Evolutionary conservation across 139 green algal genomes (phyloP), one percentile per base, ranked within the genome.

Genomic region (Edaphochlamys debaryana): DNA sequence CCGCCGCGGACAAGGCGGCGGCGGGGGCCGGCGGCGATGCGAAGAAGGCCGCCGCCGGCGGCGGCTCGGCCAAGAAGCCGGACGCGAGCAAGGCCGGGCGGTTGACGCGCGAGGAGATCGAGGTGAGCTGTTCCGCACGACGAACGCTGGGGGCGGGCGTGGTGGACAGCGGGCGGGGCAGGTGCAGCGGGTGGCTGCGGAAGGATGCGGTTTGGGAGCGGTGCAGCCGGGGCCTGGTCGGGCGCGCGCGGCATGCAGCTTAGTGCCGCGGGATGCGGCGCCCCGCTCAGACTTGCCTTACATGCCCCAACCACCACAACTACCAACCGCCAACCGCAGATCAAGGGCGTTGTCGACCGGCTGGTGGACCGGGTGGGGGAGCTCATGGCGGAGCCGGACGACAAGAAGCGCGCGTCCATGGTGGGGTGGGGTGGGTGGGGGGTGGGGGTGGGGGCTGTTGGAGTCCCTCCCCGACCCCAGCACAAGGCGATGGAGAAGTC

Each of bases 391-490:
- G 86, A 79, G 13, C 66, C 79, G 9, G 80, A 84, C n/a, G 86
- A 89, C 42, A 76, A 85, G 42, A 74, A 87, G 67, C 54, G 85
- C 0, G 56, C 85, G 22, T 84, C 80, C 45, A 71, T 89, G 79
- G 54, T 89, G 36, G 32, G 60, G 4, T 54, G 45, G 45, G 45
- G 45, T 54, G 9, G 45, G 54, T 63, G 54, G n/a, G n/a, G n/a
- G n/a, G n/a, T n/a, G n/a, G n/a, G n/a, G n/a, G n/a, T n/a, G n/a
- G n/a, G n/a, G n/a, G n/a, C n/a, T n/a, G n/a, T n/a, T n/a, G n/a
- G n/a, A n/a, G n/a, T n/a, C n/a, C n/a, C n/a, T n/a, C n/a, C n/a
- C n/a, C 30, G 54, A 8, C 30, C 29, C 54, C 60, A 81, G 75
- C 5, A 72, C 40, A 81, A 72, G 30, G 75, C 60, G 3, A 63